Percentiles rank a stretch among this genome's conserved stretches.
Conservation (phyloP, 306 rosid genomes). For the Vicia faba region DNA sequence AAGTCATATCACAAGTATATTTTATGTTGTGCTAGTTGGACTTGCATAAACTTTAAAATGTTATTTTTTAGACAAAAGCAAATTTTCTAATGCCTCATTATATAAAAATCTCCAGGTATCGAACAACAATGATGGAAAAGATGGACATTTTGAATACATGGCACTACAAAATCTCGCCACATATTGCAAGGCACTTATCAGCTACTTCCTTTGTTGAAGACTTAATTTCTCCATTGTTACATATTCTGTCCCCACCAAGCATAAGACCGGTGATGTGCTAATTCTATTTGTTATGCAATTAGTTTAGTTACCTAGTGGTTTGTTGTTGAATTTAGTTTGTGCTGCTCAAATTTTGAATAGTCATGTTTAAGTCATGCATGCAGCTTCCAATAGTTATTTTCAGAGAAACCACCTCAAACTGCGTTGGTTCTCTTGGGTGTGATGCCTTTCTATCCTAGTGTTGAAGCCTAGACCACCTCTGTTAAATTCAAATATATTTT, state of each 20-base stretch:
- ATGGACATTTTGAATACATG: slow-evolving; percentile 73
- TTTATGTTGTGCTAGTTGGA: slow-evolving; percentile 30
- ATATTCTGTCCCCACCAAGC: slow-evolving; percentile 82
- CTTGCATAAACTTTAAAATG: slow-evolving; percentile 33
- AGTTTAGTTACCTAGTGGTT: slow-evolving; percentile 3
- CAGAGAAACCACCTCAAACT: background rate
- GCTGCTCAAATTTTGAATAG: slow-evolving; percentile 14
- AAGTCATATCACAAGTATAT: slow-evolving; percentile 77
- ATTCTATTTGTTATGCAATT: slow-evolving; percentile 22
- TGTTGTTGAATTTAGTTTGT: slow-evolving; percentile 18
- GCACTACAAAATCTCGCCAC: slow-evolving; percentile 70
- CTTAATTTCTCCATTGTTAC: slow-evolving; percentile 73
- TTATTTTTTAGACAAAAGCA: slow-evolving; percentile 24
- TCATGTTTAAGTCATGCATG: slow-evolving; percentile 10
- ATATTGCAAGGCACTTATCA: slow-evolving; percentile 76
- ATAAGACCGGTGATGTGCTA: slow-evolving; percentile 71
- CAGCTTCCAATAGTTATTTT: background rate
- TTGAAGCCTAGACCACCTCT: background rate
- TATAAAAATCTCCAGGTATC: slow-evolving; percentile 57
- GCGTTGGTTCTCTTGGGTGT: slow-evolving; percentile 17
- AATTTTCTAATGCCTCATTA: slow-evolving; percentile 28
- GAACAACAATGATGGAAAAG: slow-evolving; percentile 61
- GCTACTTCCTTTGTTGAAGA: slow-evolving; percentile 74
- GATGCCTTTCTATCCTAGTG: slow-evolving; percentile 15
- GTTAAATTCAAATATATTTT: background rate